Percentiles rank a stretch among this genome's conserved stretches.
phyloP scores from a whole-genome alignment of 1,284 basidiomycete genomes.

The Pseudozyma hubeiensis region DNA sequence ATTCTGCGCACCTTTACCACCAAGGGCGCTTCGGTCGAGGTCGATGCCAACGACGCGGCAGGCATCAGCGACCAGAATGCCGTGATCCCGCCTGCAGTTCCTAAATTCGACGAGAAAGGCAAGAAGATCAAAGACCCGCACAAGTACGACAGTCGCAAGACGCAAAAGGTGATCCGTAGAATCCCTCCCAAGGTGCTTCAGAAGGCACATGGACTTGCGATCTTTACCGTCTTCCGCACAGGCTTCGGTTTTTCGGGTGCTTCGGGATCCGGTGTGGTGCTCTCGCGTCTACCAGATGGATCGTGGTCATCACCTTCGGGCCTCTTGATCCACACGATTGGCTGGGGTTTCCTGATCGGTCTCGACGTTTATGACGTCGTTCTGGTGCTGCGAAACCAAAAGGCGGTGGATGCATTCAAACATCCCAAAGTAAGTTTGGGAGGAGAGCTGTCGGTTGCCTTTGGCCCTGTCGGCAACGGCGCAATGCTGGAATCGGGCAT shows the following conservation, averaged over 20 bases:
- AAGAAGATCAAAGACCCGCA: constrained; percentile 50
- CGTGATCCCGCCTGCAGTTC: constrained; percentile 28
- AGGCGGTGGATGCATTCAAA: constrained; percentile 63
- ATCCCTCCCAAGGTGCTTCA: constrained; percentile 63
- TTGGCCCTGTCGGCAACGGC: constrained; percentile 69
- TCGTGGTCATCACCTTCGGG: constrained; percentile 66
- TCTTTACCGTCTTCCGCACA: constrained; percentile 67
- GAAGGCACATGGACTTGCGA: constrained; percentile 59
- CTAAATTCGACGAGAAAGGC: constrained; percentile 34
- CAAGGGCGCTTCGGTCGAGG: constrained; percentile 52
- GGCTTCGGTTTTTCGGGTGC: constrained; percentile 59
- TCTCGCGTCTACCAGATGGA: constrained; percentile 64
- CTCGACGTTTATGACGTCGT: constrained; percentile 70
- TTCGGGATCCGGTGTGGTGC: constrained; percentile 65
- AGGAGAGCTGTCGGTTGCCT: constrained; percentile 60
- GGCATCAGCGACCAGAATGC: constrained; percentile 33
- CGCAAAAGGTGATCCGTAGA: constrained; percentile 65
- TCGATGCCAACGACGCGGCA: constrained; percentile 37
- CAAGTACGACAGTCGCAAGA: constrained; percentile 62
- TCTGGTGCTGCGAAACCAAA: constrained; percentile 65
- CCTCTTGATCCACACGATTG: constrained; percentile 65
- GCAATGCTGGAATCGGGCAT: constrained; percentile 62
- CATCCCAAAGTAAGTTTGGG: constrained; percentile 65
- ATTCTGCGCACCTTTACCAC: constrained; percentile 62
- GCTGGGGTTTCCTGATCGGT: constrained; percentile 65